phyloP scores from a whole-genome alignment of 169 alveolate species.

The Toxoplasma gondii region DNA sequence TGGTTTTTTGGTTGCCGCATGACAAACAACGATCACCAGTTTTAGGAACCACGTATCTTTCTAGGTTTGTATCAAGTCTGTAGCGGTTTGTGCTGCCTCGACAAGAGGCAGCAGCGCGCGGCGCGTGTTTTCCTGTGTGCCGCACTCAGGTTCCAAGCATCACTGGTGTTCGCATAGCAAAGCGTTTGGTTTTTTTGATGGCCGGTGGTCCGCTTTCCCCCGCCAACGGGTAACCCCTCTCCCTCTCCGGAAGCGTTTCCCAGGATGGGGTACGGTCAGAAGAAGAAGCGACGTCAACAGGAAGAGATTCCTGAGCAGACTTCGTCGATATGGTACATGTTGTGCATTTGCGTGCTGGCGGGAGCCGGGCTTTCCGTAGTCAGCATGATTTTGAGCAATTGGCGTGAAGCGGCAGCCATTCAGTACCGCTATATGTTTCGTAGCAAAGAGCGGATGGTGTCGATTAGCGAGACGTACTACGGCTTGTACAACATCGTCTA shows the following conservation, averaged over 20 bases:
- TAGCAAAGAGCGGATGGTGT: constrained; percentile 25
- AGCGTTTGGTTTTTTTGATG: no score
- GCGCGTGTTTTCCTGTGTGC: no score
- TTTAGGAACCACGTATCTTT: no score
- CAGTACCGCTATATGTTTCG: constrained; percentile 60
- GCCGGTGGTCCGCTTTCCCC: not conserved
- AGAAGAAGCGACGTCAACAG: not conserved
- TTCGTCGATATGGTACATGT: constrained; percentile 25
- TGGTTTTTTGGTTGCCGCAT: no score
- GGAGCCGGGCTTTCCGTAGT: not conserved
- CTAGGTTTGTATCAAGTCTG: no score
- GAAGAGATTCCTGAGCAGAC: not conserved
- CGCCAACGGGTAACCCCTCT: not conserved
- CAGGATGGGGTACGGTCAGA: constrained; percentile 51
- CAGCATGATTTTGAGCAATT: constrained; percentile 9
- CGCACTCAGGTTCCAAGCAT: no score
- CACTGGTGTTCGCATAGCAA: no score
- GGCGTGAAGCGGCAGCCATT: constrained; percentile 12
- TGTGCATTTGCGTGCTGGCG: not conserved
- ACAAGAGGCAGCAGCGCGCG: no score
- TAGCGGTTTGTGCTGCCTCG: no score
- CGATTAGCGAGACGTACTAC: not conserved
- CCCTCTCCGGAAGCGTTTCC: not conserved
- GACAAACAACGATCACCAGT: no score
- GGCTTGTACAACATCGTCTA: constrained; percentile 53